Conservation (phyloP, 345 rosid species). For the Gossypium anomalum region DNA sequence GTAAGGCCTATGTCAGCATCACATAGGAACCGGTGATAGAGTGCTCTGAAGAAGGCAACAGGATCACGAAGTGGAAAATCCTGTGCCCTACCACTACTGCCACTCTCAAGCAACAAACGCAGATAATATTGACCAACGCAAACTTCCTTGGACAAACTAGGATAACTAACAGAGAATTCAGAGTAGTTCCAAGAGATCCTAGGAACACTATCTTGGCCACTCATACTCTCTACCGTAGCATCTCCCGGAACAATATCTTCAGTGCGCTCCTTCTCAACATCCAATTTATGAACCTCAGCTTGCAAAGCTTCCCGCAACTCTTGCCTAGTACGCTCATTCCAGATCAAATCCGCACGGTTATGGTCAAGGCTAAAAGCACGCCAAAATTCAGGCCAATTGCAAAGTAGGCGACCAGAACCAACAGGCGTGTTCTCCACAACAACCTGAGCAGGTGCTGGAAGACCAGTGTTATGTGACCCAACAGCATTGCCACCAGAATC, state of each 20-base stretch:
- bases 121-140: constrained; percentile 98
- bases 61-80: constrained; percentile 98
- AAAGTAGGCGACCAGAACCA: constrained; percentile 88
- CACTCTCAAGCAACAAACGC: constrained; percentile 93
- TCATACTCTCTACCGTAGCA: constrained; percentile 44
- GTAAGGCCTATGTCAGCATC: constrained; percentile 98
- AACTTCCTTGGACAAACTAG: constrained; percentile 96
- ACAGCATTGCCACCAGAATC: constrained; percentile 42
- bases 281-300: constrained; percentile 94
- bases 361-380: constrained; percentile 97
- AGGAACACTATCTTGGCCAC: constrained; percentile 73
- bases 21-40: constrained; percentile 94
- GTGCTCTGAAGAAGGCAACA: constrained; percentile 93
- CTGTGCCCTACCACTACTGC: constrained; percentile 83
- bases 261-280: constrained; percentile 93
- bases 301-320: constrained; percentile 94
- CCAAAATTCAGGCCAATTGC: constrained; percentile 98
- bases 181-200: constrained; percentile 98
- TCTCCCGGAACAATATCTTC: constrained; percentile 90
- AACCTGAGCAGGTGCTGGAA: constrained; percentile 97
- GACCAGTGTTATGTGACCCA: constrained; percentile 48
- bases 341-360: constrained; percentile 97
- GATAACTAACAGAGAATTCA: constrained; percentile 83
- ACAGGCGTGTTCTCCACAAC: constrained; percentile 89
- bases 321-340: constrained; percentile 99